Base-by-base conservation (phyloP, 2,329 filamentous ascomycete species). In the Xylariaceae sp. region DNA sequence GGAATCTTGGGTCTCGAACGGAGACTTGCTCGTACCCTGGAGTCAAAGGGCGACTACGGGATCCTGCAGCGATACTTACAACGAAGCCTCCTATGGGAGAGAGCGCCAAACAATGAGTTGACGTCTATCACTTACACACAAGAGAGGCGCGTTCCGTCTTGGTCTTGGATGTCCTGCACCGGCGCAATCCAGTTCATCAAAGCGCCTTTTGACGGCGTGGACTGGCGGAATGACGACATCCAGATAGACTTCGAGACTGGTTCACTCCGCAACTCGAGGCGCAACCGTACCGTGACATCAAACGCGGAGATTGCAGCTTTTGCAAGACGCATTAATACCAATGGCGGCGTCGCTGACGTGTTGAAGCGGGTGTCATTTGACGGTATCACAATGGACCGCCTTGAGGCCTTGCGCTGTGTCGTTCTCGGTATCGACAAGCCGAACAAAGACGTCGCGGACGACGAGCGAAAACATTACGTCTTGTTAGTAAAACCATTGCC, bases 1-100 rank as follows among this genome's bases (percentile, higher is more conserved):
- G 56, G 42, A 12, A 36, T 58, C 7, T 38, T 55, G 5, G 56
- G 54, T 10, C 30, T 58, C 6, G 45, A 58, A 36, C 15, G 22
- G 14, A 44, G 56, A 11, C 33, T 55, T 10, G 52, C 44, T 11
- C 31, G 32, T 11, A 39, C 50, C 2, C 51, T 57, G n/a, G 11
- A 48, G 12, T 52, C 52, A 1, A 3, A 32, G 7, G 49, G 42
- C 14, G 53, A 41, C 14, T 54, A 50, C 40, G 56, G 51, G 11
- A 41, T 54, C 11, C 44, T 58, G 11, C 11, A 33, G 22, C 17
- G 35, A 7, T 55, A 55, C 32, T 12, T 43, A 1, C 17, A 36
- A 18, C 50, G 50, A 2, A 49, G 42, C 39, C 43, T 55, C n/a
- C 33, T 53, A 11, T 55, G 50, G 53, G 45, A 48, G 18, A 41